Percentiles rank a stretch among this genome's conserved stretches.
phyloP scores from a whole-genome alignment of 2,329 filamentous ascomycete species.

The Stachybotrys chlorohalonatus region DNA sequence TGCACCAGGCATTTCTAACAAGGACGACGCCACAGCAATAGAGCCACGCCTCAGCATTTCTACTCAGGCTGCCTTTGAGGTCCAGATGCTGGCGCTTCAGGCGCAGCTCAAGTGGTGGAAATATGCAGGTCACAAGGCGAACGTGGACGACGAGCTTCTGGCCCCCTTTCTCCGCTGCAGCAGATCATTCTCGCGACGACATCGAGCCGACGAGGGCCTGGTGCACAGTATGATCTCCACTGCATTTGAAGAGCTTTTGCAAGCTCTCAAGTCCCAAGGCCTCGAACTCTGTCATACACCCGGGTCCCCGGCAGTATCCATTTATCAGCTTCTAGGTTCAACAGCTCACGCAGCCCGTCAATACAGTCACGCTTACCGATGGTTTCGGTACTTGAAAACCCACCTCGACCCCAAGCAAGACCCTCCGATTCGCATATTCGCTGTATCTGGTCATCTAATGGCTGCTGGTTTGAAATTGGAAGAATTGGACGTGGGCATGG shows the following conservation, averaged over 20 bases:
- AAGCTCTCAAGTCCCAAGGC: slow-evolving; percentile 22
- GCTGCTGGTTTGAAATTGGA: slow-evolving; percentile 42
- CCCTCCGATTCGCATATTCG: slow-evolving; percentile 40
- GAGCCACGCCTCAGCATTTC: slow-evolving; percentile 46
- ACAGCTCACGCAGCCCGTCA: slow-evolving; percentile 35
- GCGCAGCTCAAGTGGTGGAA: slow-evolving; percentile 58
- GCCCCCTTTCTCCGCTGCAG: slow-evolving; percentile 56
- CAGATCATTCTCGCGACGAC: slow-evolving; percentile 49
- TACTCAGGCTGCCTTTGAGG: slow-evolving; percentile 48
- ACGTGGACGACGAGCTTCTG: slow-evolving; percentile 56
- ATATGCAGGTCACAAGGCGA: slow-evolving; percentile 48
- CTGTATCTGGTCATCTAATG: slow-evolving; percentile 45
- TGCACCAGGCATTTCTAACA: slow-evolving; percentile 56
- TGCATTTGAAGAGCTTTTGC: slow-evolving; percentile 21
- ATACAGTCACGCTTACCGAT: slow-evolving; percentile 43
- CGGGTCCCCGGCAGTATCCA: slow-evolving; percentile 32
- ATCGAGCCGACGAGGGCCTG: slow-evolving; percentile 24
- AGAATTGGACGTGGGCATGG: slow-evolving; percentile 23
- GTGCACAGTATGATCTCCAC: slow-evolving; percentile 24
- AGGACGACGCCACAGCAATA: slow-evolving; percentile 47
- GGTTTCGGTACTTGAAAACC: slow-evolving; percentile 37
- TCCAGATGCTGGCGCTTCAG: slow-evolving; percentile 56
- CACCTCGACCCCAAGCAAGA: slow-evolving; percentile 28
- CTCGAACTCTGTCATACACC: slow-evolving; percentile 25
- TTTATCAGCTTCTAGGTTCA: slow-evolving; percentile 45